Percentiles rank a stretch among this genome's conserved stretches.
Evolutionary conservation across 2,329 filamentous ascomycete genomes (phyloP).

Genomic region (Pestalotiopsis sp.): DNA sequence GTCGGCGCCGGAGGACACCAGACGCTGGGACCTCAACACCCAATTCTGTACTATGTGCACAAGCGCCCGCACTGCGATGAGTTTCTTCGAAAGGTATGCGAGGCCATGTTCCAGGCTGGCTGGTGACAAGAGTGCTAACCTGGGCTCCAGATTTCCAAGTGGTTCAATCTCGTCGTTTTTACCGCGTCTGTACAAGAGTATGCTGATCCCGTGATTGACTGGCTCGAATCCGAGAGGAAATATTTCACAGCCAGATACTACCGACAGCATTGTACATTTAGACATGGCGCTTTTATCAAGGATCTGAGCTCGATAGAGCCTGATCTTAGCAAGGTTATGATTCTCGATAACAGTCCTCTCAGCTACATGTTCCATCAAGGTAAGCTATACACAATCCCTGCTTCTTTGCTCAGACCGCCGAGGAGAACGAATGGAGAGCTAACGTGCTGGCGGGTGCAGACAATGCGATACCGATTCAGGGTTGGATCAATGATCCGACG

Average conservation of each 20-base stretch:
- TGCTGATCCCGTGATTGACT: constrained; percentile 97
- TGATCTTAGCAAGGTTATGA: constrained; percentile 97
- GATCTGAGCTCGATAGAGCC: constrained; percentile 95
- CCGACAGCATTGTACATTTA: constrained; percentile 93
- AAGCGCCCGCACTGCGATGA: constrained; percentile 97
- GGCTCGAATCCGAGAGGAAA: constrained; percentile 94
- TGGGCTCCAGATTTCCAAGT: constrained; percentile 74
- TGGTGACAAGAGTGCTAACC: background rate
- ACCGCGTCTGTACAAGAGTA: constrained; percentile 98
- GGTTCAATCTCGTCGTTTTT: constrained; percentile 97
- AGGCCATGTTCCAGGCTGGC: too few relatives aligned
- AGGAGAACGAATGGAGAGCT: constrained; percentile 13
- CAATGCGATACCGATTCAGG: constrained; percentile 98
- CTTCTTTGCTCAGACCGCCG: constrained; percentile 2
- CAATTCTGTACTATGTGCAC: constrained; percentile 98
- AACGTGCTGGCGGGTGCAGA: constrained; percentile 56
- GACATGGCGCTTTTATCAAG: constrained; percentile 97
- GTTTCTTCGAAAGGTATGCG: constrained; percentile 76
- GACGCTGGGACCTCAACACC: constrained; percentile 81
- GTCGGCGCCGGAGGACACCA: constrained; percentile 68
- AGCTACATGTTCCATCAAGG: constrained; percentile 99
- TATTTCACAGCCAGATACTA: constrained; percentile 95
- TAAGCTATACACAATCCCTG: constrained; percentile 36
- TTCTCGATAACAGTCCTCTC: constrained; percentile 95
- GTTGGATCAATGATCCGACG: constrained; percentile 98